Base-by-base conservation (phyloP, 2,329 filamentous ascomycete genomes). In the Talaromyces sp. region DNA sequence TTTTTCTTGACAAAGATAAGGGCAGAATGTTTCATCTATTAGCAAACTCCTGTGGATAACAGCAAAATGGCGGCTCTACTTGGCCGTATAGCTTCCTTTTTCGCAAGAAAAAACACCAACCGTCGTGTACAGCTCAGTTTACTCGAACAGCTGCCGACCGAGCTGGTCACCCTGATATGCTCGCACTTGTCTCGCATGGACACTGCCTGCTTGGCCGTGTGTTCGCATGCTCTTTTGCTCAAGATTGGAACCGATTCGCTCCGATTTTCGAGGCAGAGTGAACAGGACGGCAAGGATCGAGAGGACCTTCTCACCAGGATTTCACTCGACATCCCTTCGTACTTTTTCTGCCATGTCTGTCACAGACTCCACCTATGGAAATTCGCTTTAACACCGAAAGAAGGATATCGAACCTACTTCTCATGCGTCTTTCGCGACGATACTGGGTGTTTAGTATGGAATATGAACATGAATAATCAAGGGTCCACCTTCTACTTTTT, bases 181-280 rank as follows among this genome's bases (percentile, higher is more conserved):
- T 27, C 46, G 6, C 38, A 56, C 32, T 56, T 55, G 46, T 60
- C 58, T 17, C 12, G 29, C 27, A 38, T 56, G 19, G 52, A 55
- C 48, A 56, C 32, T 50, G 53, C 58, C 27, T 60, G 58, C 31
- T 12, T 60, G 24, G 53, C 53, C 24, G 19, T 60, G 19, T 56
- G 41, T 19, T 56, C 50, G 24, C 58, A 24, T 56, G 26, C 21
- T 10, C 56, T 60, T 19, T 38, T 31, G 27, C n/a, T 56, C 58
- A 35, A 56, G n/a, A 55, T 60, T 21, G 27, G 52, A 56, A 41
- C 31, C 35, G 27, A 43, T 19, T 56, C 52, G 41, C n/a, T 41
- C 17, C 9, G 19, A 29, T 56, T 56, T 38, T 8, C 52, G 7
- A 35, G 5, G 1, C 5, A 38, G 2, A n/a, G 35, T n/a, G 35